These are phyloP conservation scores for Penicillium subrubescens DNA, from an alignment of 495 filamentous ascomycete species.

Conservation along the genomic window DNA sequence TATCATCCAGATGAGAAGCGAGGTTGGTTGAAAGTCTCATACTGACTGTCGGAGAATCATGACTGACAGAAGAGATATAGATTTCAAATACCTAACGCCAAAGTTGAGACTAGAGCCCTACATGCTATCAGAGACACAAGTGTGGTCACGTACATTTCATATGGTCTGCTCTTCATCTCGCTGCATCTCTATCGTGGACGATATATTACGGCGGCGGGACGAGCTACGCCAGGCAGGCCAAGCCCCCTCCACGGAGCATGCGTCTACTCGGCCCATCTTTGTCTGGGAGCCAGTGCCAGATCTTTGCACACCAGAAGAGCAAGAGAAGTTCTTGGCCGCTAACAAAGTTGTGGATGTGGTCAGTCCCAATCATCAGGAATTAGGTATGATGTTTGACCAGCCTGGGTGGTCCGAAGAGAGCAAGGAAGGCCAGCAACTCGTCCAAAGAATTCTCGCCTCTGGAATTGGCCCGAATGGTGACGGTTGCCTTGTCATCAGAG, in stretches of 20 bases:
- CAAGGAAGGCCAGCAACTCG: slow-evolving; percentile 51
- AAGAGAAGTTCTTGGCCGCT: slow-evolving; percentile 69
- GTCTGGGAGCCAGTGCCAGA: slow-evolving; percentile 97
- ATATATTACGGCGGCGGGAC: slow-evolving; percentile 56
- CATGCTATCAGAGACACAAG: slow-evolving; percentile 57
- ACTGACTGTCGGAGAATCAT: slow-evolving; percentile 6
- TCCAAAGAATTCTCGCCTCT: slow-evolving; percentile 57
- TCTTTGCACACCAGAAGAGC: slow-evolving; percentile 74
- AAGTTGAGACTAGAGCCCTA: slow-evolving; percentile 74
- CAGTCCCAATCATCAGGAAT: slow-evolving; percentile 85
- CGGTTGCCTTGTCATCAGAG: slow-evolving; percentile 54
- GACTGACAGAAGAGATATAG: slow-evolving; percentile 47
- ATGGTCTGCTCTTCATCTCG: slow-evolving; percentile 80
- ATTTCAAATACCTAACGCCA: slow-evolving; percentile 85
- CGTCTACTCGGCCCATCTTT: slow-evolving; percentile 61
- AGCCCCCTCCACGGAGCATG: slow-evolving; percentile 25
- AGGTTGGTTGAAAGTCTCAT: slow-evolving; percentile 38
- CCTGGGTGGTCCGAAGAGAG: slow-evolving; percentile 52
- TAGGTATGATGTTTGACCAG: slow-evolving; percentile 75
- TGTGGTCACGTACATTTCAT: slow-evolving; percentile 78
- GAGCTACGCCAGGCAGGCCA: slow-evolving; percentile 34
- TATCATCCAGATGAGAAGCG: slow-evolving; percentile 64
- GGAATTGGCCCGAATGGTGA: slow-evolving; percentile 49
- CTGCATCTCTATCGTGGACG: slow-evolving; percentile 70
- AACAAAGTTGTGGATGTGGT: slow-evolving; percentile 78